phyloP scores from a whole-genome alignment of 1,284 basidiomycete genomes.

The Ustilago cynodontis region DNA sequence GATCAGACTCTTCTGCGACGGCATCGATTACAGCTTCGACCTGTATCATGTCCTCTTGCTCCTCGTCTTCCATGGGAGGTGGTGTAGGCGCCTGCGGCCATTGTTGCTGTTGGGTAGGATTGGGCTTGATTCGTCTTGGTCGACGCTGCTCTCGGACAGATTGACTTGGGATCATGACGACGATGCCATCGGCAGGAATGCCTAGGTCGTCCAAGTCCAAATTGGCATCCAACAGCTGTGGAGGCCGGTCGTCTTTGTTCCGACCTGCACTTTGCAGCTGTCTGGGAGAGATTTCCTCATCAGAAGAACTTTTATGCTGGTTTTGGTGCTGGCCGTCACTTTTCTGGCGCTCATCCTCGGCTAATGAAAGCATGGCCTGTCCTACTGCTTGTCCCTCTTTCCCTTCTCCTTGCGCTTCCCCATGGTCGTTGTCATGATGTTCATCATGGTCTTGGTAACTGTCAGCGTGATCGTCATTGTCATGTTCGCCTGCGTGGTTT shows the following conservation, averaged over 20 bases:
- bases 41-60: constrained; percentile 27
- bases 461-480: neutral
- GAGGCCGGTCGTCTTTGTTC: neutral
- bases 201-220: neutral
- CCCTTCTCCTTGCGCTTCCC: neutral
- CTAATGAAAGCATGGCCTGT: too few relatives aligned
- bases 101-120: neutral
- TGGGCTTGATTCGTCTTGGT: neutral
- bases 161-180: constrained; percentile 20
- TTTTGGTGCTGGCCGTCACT: neutral
- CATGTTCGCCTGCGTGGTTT: constrained; percentile 5
- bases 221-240: neutral
- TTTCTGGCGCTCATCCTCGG: neutral
- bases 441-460: neutral
- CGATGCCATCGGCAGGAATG: constrained; percentile 25
- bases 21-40: constrained; percentile 21
- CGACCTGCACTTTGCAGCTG: neutral
- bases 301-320: neutral
- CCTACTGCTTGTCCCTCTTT: neutral
- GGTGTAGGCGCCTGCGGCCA: constrained; percentile 25
- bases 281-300: neutral
- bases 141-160: neutral
- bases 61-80: constrained; percentile 35
- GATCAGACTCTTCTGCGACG: neutral
- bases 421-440: neutral